Percentiles rank a stretch among this genome's conserved stretches.
Conservation (phyloP, 176 grass and related monocot species). For the barley (Hordeum vulgare) region DNA sequence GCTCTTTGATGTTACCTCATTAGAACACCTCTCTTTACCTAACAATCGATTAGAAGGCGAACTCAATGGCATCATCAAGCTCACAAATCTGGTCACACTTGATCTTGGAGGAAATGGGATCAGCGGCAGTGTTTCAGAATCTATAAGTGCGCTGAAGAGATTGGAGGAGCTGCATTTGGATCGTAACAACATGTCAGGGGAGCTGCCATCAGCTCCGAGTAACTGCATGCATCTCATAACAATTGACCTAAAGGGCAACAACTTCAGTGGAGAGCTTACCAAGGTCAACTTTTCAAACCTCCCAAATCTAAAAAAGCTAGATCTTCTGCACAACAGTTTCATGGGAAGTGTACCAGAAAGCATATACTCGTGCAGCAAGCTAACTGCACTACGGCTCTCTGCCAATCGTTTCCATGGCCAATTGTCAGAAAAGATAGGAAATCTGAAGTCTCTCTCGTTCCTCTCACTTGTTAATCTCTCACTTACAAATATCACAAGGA, state of each 20-base stretch:
- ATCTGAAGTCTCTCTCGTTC: background rate
- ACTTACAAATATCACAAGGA: too few relatives aligned
- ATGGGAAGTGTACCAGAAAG: background rate
- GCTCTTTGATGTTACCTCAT: background rate
- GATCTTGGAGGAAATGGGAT: slow-evolving; percentile 21
- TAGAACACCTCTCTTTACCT: slow-evolving; percentile 27
- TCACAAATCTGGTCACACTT: slow-evolving; percentile 31
- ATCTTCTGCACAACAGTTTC: background rate
- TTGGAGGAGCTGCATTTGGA: background rate
- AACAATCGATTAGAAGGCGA: slow-evolving; percentile 15
- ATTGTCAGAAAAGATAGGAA: background rate
- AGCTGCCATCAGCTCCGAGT: background rate
- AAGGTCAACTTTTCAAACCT: background rate
- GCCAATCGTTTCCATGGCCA: background rate
- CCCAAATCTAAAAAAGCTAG: background rate
- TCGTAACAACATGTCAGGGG: background rate
- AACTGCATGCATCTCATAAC: background rate
- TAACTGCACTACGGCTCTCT: background rate
- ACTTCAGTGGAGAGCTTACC: background rate
- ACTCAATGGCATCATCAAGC: background rate
- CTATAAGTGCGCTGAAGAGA: slow-evolving; percentile 3
- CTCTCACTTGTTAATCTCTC: background rate
- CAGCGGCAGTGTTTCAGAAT: background rate
- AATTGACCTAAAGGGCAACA: background rate
- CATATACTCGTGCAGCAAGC: background rate